Evolutionary conservation across 2,329 filamentous ascomycete genomes (phyloP), one percentile per base, ranked within the genome.

Genomic region (Escovopsis weberi): DNA sequence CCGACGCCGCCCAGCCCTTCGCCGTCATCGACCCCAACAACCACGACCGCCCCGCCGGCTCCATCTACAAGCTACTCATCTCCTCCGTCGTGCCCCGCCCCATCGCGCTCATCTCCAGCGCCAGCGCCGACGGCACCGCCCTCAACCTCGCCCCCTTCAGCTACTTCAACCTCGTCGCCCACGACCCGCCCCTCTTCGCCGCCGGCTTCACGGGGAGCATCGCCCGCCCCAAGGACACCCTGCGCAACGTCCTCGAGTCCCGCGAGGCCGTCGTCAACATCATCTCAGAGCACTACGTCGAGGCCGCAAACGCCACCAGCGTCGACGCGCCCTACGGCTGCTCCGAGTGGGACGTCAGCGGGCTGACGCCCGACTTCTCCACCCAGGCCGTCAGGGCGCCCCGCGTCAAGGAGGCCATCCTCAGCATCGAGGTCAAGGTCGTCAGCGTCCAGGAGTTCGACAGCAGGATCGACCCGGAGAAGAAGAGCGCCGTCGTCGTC

Each of bases 61-160:
- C 74, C 64, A 95, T 95, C 70, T 95, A 96, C 74, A 94, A 94
- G 64, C 74, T 95, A 12, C 69, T 95, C 47, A 94, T 95, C 60
- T 84, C 78, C 15, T 78, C 77, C 48, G 76, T 95, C 50, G 73
- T 87, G 12, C 89, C 89, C 1, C 76, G 89, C 11, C 89, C 89
- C 11, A 81, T 95, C 55, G 76, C 73, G 41, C 74, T 80, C 58
- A 56, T 80, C 30, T 75, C 70, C 37, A 39, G 19, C 37, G 6
- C 9, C 12, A 39, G 37, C 39, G 44, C 61, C 4, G 81, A 87
- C 53, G 85, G 83, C 19, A 61, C 54, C 32, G 68, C 49, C 49
- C 68, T 57, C 12, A 96, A 95, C 62, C 70, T 95, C 2, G 85
- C 88, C 0, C 88, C 87, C 0, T 94, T 91, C 61, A 83, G 76